A percentile compares a stretch with the other conserved stretches of the same genome.
Conservation (phyloP, 1,139 yeast genomes). For the Casaregolazyma suthepensis region DNA sequence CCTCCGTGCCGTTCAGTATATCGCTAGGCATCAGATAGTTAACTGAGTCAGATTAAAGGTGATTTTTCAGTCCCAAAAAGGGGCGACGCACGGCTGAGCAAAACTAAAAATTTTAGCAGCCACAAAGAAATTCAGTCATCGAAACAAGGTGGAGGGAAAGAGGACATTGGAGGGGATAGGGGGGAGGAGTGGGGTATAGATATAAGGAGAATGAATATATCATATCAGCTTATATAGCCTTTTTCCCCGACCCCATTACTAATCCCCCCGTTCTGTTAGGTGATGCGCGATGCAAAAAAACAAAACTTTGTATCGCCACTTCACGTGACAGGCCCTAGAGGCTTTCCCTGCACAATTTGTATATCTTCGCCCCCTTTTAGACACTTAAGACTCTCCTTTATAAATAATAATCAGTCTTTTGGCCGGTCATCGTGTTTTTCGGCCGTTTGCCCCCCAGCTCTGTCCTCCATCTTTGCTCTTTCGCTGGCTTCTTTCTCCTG, state of each 20-base stretch:
- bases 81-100: background rate
- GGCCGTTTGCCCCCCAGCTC: background rate
- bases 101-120: background rate
- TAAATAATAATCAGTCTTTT: background rate
- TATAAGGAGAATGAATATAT: no score
- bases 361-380: background rate
- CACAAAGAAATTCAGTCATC: background rate
- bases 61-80: background rate
- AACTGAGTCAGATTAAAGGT: background rate
- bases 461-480: background rate
- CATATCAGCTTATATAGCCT: background rate
- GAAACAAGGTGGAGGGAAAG: background rate
- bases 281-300: background rate
- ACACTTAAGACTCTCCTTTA: background rate
- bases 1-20: constrained; percentile 23
- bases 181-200: no score
- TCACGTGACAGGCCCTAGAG: background rate
- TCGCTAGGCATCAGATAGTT: constrained; percentile 7
- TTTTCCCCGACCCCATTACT: background rate
- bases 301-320: background rate
- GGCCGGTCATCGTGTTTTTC: background rate
- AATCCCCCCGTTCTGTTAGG: background rate
- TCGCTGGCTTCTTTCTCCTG: background rate
- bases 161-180: background rate
- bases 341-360: background rate